A percentile compares a stretch with the other conserved stretches of the same genome.
phyloP scores from a whole-genome alignment of 306 rosid genomes.

The Casuarina glauca region DNA sequence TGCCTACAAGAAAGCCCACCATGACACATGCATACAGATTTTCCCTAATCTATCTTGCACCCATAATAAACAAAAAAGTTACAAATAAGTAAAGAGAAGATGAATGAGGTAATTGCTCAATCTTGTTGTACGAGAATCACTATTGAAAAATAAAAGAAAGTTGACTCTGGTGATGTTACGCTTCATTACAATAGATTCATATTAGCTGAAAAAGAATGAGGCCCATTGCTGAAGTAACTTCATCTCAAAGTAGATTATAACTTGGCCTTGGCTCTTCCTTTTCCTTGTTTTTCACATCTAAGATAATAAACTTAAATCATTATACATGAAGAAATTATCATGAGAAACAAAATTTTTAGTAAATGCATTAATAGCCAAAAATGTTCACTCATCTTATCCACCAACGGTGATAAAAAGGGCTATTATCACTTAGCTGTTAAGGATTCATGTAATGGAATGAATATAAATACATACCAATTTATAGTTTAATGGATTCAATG shows the following conservation, averaged over 20 bases:
- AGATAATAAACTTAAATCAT: neutral
- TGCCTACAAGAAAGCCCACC: no score
- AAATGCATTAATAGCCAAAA: neutral
- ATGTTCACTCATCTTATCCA: neutral
- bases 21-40: no score
- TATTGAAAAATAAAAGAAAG: neutral
- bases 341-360: neutral
- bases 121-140: no score
- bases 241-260: neutral
- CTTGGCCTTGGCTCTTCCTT: neutral
- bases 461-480: neutral
- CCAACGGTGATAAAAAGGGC: neutral
- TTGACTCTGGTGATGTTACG: neutral
- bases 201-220: neutral
- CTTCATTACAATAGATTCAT: neutral
- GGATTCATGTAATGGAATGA: neutral
- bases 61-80: no score
- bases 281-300: neutral
- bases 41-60: no score
- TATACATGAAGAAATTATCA: neutral
- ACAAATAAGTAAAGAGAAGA: no score
- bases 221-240: no score
- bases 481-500: neutral
- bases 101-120: no score
- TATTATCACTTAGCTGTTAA: neutral